These are phyloP conservation scores for Macrolepiota albuminosa DNA, from an alignment of 768 basidiomycete genomes.

Conservation along the genomic window DNA sequence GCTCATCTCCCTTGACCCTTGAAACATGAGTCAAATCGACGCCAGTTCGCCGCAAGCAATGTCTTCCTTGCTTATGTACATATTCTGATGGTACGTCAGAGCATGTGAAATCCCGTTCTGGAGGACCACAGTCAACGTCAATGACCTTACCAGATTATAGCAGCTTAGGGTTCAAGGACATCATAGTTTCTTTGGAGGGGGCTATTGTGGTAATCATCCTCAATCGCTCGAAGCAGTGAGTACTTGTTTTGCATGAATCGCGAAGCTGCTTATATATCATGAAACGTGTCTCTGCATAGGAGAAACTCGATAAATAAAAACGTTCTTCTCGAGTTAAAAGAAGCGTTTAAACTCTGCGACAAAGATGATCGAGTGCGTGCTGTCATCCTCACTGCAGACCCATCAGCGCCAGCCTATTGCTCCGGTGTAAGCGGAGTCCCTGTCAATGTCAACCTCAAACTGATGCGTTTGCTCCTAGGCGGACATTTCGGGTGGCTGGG, in stretches of 20 bases:
- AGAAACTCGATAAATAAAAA: constrained; percentile 37
- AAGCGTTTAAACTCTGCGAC: constrained; percentile 42
- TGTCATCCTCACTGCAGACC: constrained; percentile 48
- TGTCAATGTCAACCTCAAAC: not conserved
- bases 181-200: constrained; percentile 39
- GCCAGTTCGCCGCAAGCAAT: not conserved
- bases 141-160: constrained; percentile 32
- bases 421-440: constrained; percentile 38
- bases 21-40: not conserved
- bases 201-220: constrained; percentile 39
- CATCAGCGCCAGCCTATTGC: constrained; percentile 47
- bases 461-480: constrained; percentile 28
- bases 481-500: constrained; percentile 47
- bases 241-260: not conserved
- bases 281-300: constrained; percentile 20
- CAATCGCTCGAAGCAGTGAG: constrained; percentile 45
- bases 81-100: not conserved
- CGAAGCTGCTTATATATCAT: not conserved
- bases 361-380: constrained; percentile 49
- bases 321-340: constrained; percentile 34
- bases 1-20: not conserved
- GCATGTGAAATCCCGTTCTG: not conserved
- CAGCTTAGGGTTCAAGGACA: constrained; percentile 33
- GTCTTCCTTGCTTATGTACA: not conserved
- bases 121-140: not conserved